phyloP scores from a whole-genome alignment of 2,329 filamentous ascomycete genomes.

The Diaporthe aspalathi region DNA sequence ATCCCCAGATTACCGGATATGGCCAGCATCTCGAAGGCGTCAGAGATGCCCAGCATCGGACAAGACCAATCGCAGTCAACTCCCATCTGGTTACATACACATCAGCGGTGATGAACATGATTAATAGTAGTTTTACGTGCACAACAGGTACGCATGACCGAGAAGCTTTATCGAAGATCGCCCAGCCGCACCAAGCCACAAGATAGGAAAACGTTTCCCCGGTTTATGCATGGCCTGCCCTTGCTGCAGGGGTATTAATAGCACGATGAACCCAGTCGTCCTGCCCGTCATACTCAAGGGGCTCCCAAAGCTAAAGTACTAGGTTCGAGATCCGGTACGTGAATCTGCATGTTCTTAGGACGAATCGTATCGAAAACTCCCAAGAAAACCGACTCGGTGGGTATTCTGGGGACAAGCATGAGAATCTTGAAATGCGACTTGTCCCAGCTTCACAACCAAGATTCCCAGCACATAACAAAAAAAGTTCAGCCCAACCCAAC shows the following conservation, averaged over 20 bases:
- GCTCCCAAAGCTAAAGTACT: not conserved
- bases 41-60: not conserved
- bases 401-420: not conserved
- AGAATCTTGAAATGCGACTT: not conserved
- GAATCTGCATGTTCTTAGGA: slow-evolving; percentile 11
- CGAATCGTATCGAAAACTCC: not conserved
- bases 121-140: not conserved
- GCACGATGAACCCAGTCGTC: not conserved
- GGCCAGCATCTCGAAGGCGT: not conserved
- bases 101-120: not conserved
- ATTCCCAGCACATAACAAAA: not conserved
- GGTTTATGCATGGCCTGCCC: slow-evolving; percentile 1
- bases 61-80: not conserved
- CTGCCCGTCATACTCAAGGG: no score
- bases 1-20: not conserved
- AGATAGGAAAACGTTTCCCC: slow-evolving; percentile 6
- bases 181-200: not conserved
- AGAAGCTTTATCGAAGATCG: not conserved
- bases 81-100: not conserved
- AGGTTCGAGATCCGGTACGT: not conserved
- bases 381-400: not conserved
- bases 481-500: not conserved
- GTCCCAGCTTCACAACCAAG: no score
- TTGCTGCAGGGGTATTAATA: slow-evolving; percentile 19
- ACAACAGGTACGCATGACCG: not conserved